Evolutionary conservation across 345 rosid genomes (phyloP), one percentile per base, ranked within the genome.

Genomic region (Brassica juncea): DNA sequence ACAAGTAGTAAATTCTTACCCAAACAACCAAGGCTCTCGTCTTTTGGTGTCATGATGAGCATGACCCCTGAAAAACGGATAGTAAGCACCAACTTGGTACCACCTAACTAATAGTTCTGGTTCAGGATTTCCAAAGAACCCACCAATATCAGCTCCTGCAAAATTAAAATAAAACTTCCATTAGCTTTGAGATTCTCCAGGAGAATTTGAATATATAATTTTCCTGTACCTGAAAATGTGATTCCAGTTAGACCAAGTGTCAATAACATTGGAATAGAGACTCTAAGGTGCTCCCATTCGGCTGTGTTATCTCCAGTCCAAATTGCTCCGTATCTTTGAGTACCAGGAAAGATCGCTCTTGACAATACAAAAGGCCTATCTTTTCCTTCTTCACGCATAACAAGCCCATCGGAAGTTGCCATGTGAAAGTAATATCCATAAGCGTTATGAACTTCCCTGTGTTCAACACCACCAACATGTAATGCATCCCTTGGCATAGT

Each of bases 271-370:
- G 99, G 95, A 80, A 96, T 92, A 44, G 98, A 96, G 63, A 93
- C 97, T 86, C 96, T 88, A 72, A 96, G 94, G 3, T 96, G 97
- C 68, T 93, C 97, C 98, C 98, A 96, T 2, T 93, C 97, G 39
- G 99, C 98, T 9, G 90, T 81, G 84, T 96, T 96, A 85, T 96
- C 99, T 30, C 98, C 98, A 39, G 98, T 96, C 99, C 99, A 96
- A 74, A 93, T 82, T 62, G 97, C 91, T 85, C 99, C 99, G 37
- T 89, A 86, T 84, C 98, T 92, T 86, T 96, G 99, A 83, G 89
- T 96, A 42, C 99, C 99, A 42, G 98, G 89, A 86, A 92, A 96
- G 80, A 92, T 66, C 72, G 99, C 99, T 79, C 99, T 92, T 77
- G 99, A 87, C 73, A 96, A 88, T 72, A 96, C 99, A 86, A 93